Evolutionary conservation across 1,284 basidiomycete genomes (phyloP).

Genomic region (Moesziomyces antarcticus): DNA sequence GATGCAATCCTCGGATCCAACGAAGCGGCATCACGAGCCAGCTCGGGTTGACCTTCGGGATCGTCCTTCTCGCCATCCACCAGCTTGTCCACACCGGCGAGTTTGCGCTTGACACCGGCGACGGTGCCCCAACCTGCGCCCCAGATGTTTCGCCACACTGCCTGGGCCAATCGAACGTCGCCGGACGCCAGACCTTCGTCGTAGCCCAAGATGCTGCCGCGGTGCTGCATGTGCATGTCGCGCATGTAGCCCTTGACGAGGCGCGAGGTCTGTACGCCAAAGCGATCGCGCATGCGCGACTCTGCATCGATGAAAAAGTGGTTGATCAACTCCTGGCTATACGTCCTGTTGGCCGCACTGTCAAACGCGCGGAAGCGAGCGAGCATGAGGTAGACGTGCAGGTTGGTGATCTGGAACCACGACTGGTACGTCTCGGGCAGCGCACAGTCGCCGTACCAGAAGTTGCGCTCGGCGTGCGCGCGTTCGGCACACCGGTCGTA

Average conservation of each 20-base stretch:
- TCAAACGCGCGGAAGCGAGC: constrained; percentile 88
- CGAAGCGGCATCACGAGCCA: constrained; percentile 49
- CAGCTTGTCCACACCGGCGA: constrained; percentile 54
- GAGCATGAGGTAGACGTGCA: constrained; percentile 91
- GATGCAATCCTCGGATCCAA: constrained; percentile 31
- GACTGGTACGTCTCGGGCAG: constrained; percentile 95
- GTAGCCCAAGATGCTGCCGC: constrained; percentile 82
- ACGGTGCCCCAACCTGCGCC: constrained; percentile 70
- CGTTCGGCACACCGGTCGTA: constrained; percentile 72
- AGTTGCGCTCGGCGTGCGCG: constrained; percentile 64
- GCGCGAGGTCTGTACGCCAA: constrained; percentile 77
- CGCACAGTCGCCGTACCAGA: constrained; percentile 74
- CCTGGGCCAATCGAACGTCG: constrained; percentile 75
- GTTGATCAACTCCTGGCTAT: constrained; percentile 85
- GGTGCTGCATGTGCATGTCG: constrained; percentile 88
- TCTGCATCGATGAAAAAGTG: constrained; percentile 97
- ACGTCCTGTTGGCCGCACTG: constrained; percentile 74
- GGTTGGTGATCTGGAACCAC: constrained; percentile 94
- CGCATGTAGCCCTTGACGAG: constrained; percentile 91
- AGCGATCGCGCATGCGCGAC: constrained; percentile 83
- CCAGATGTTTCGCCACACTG: constrained; percentile 92
- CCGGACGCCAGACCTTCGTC: constrained; percentile 77
- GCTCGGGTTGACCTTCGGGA: constrained; percentile 71
- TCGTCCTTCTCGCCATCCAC: constrained; percentile 56
- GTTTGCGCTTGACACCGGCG: constrained; percentile 68